Conservation (phyloP, 179 eudicot species). For the Nepenthes alata region DNA sequence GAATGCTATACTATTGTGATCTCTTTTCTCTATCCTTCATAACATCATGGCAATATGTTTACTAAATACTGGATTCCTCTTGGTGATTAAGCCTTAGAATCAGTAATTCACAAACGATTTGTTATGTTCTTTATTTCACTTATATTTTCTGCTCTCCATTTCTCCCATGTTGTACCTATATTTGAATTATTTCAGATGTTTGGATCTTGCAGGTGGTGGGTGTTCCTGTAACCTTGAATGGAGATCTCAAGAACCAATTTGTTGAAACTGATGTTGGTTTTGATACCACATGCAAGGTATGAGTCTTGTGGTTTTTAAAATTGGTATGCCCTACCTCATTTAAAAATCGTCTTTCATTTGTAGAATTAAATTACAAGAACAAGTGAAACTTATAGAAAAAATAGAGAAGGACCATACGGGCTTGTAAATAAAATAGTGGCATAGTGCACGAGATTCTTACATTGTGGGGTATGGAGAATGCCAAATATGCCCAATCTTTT, state of each 20-base stretch:
- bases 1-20: neutral
- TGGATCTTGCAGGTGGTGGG: constrained; percentile 73
- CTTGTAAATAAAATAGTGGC: no score
- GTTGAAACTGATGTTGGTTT: constrained; percentile 95
- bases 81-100: neutral
- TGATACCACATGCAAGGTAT: constrained; percentile 95
- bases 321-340: neutral
- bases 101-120: neutral
- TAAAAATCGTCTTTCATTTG: neutral
- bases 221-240: constrained; percentile 92
- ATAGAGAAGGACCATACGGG: no score
- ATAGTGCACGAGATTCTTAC: no score
- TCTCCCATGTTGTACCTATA: neutral
- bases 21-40: neutral
- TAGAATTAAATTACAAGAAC: no score
- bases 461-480: no score
- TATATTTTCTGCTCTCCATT: neutral
- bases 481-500: no score
- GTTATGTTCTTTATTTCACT: neutral
- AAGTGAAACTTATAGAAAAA: no score
- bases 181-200: neutral
- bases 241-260: constrained; percentile 95
- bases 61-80: neutral
- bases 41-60: neutral
- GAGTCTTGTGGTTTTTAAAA: neutral